Percentiles rank a stretch among this genome's conserved stretches.
Evolutionary conservation across 257 asterid species (phyloP).

Genomic region (Marsdenia floribunda): DNA sequence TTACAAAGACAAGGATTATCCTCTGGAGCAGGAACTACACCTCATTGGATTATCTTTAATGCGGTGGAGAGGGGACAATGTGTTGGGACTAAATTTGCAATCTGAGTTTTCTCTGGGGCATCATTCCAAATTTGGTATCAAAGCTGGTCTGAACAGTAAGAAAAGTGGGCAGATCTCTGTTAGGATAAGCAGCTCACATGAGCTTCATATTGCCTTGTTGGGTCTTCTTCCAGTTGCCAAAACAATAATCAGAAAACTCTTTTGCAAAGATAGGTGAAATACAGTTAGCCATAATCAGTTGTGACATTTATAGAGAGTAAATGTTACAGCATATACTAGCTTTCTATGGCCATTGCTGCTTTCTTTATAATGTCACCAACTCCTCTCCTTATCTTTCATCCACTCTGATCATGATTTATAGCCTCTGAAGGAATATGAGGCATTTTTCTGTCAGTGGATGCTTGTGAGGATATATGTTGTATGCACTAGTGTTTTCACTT

Average conservation of each 20-base stretch:
- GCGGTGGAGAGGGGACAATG: constrained; percentile 34
- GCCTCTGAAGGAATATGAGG: background rate
- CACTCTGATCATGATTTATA: background rate
- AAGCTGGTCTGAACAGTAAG: constrained; percentile 39
- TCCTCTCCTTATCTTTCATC: background rate
- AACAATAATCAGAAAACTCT: constrained; percentile 26
- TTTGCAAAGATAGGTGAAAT: constrained; percentile 23
- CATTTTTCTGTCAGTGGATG: no score
- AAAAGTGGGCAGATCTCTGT: constrained; percentile 41
- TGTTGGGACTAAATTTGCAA: constrained; percentile 37
- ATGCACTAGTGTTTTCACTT: background rate
- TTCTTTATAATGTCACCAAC: background rate
- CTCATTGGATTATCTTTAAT: constrained; percentile 32
- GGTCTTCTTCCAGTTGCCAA: constrained; percentile 45
- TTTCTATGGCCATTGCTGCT: background rate
- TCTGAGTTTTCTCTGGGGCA: constrained; percentile 34
- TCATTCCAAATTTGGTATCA: constrained; percentile 26
- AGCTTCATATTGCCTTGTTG: constrained; percentile 40
- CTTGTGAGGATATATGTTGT: background rate
- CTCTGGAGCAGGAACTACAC: constrained; percentile 23
- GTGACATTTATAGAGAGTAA: background rate
- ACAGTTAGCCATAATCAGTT: background rate
- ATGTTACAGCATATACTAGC: background rate
- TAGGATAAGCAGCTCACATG: constrained; percentile 50
- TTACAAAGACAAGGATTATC: constrained; percentile 22